Evolutionary conservation across 495 filamentous ascomycete species (phyloP), one percentile per base, ranked within the genome.

Genomic region (Penicillium turbatum): DNA sequence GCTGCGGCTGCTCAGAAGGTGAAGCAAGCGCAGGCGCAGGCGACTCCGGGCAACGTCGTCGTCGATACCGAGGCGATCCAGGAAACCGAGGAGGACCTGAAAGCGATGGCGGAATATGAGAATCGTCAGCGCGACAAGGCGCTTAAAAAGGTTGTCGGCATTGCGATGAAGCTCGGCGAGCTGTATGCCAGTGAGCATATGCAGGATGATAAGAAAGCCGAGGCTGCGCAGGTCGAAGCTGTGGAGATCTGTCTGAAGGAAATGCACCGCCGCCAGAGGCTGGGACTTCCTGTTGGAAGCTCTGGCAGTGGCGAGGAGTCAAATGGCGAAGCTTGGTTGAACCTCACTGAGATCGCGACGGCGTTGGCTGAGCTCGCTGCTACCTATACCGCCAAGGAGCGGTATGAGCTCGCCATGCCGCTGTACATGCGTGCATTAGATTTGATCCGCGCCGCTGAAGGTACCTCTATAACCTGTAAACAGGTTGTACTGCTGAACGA

Each of bases 371-470:
- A 86, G 5, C 77, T 97, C 21, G 92, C 79, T 16, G 72, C 81
- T 26, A 81, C 82, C 56, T 97, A 95, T 70, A 80, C 83, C 53
- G 71, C 72, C 39, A 82, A 82, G 59, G 74, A 84, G 45, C 79
- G 85, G 53, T 80, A 86, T 56, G 87, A 89, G 52, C 83, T 96
- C 7, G 87, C 93, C 13, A 79, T 89, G 26, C 92, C 92, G n/a
- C 74, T 97, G 32, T 95, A 88, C 65, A 78, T 97, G 56, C 91
- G 92, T 56, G 87, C 91, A 2, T 72, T 96, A 36, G 72, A 82
- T 27, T 63, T 92, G 21, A 60, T 79, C 47, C 65, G 62, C 3
- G 48, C 40, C 2, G 68, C 66, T 2, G 74, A 78, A 42, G 72
- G 69, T 11, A 66, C 77, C 11, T 61, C 63, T 1, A 75, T 72